Evolutionary conservation across 2,329 filamentous ascomycete genomes (phyloP).

Genomic region (Periconia macrospinosa): DNA sequence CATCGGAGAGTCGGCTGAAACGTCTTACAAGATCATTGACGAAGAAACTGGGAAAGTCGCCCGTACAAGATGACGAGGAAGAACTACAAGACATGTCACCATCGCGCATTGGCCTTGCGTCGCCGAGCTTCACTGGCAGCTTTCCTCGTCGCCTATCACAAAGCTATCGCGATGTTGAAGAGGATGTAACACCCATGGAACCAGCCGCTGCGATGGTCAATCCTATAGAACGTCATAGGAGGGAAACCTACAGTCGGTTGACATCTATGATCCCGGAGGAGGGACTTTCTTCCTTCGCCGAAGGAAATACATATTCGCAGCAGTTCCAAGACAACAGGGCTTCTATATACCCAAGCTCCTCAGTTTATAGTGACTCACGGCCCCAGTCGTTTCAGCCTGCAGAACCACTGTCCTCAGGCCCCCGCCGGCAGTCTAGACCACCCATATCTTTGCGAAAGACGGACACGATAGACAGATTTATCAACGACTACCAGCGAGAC

Average conservation of each 20-base stretch:
- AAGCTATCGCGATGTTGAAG: constrained; percentile 14
- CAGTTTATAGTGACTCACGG: constrained; percentile 29
- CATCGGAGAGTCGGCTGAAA: constrained; percentile 32
- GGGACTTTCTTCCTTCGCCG: constrained; percentile 9
- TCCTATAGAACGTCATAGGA: too few species aligned
- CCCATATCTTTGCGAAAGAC: constrained; percentile 15
- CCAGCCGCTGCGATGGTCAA: constrained; percentile 21
- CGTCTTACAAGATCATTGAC: constrained; percentile 34
- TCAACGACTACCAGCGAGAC: constrained; percentile 28
- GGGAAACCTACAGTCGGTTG: not conserved
- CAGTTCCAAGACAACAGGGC: constrained; percentile 34
- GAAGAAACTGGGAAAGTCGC: constrained; percentile 22
- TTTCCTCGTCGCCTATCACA: constrained; percentile 24
- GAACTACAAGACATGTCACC: constrained; percentile 27
- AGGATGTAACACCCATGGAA: constrained; percentile 10
- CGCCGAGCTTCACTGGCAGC: constrained; percentile 14
- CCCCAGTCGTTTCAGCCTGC: constrained; percentile 23
- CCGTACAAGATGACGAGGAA: constrained; percentile 16
- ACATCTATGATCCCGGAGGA: constrained; percentile 7
- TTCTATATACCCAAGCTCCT: constrained; percentile 34
- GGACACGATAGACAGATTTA: constrained; percentile 37
- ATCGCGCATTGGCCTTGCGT: constrained; percentile 11
- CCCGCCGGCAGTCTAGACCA: too few species aligned
- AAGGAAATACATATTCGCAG: constrained; percentile 9
- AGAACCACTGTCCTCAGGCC: too few species aligned